Percentiles rank a stretch among this genome's conserved stretches.
Evolutionary conservation across 2,329 filamentous ascomycete species (phyloP).

Genomic region (Ceratocystis harringtonii): DNA sequence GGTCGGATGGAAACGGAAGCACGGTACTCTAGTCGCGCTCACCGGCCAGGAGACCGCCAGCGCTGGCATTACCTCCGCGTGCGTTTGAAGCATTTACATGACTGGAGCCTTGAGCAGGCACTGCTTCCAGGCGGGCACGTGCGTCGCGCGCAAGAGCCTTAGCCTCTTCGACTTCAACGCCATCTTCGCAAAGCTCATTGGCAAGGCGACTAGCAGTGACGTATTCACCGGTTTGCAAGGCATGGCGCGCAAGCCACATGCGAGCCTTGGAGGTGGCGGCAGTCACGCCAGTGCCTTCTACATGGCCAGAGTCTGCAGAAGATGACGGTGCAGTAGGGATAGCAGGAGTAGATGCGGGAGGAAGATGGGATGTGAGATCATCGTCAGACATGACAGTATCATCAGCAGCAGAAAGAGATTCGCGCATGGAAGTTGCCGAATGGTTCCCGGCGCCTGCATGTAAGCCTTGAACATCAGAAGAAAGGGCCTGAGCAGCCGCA

Average conservation of each 20-base stretch:
- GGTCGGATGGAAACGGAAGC: not conserved
- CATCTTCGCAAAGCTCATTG: constrained; percentile 86
- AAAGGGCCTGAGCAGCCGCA: constrained; percentile 27
- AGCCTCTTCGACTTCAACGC: constrained; percentile 90
- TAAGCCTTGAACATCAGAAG: constrained; percentile 38
- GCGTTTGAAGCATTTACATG: not conserved
- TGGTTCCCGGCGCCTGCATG: constrained; percentile 19
- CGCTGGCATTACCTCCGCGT: not conserved
- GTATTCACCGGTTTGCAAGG: constrained; percentile 62
- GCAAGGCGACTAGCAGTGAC: constrained; percentile 64
- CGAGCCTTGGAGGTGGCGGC: constrained; percentile 81
- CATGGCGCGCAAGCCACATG: constrained; percentile 80
- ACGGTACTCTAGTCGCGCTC: constrained; percentile 1
- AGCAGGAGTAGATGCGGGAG: not conserved
- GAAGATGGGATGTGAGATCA: not conserved
- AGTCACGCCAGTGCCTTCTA: constrained; percentile 65
- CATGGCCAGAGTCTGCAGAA: constrained; percentile 21
- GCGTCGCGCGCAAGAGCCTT: constrained; percentile 85
- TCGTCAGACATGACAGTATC: constrained; percentile 22
- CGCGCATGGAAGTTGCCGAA: not conserved
- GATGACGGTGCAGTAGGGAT: not conserved
- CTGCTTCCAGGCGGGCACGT: constrained; percentile 51
- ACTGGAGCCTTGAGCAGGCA: not conserved
- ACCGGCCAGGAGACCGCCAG: not conserved
- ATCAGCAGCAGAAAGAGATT: constrained; percentile 2